Evolutionary conservation across 1,284 basidiomycete species (phyloP).

Genomic region (Ceraceosorus bombacis): DNA sequence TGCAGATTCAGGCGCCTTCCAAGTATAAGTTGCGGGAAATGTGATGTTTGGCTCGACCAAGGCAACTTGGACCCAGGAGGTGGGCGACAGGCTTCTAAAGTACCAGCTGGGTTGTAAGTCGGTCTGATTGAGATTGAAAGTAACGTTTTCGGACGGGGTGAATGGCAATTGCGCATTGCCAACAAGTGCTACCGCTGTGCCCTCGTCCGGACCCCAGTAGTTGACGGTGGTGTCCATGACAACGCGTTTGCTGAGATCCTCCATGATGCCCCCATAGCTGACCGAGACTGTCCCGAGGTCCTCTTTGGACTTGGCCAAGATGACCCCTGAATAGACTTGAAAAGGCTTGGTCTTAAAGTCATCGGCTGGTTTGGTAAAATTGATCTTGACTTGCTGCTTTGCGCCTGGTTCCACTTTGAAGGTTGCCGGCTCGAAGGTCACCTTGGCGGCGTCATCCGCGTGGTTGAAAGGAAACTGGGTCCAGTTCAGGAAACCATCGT

Average conservation of each 20-base stretch:
- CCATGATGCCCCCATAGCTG: conserved; percentile 13
- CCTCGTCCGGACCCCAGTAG: too few relatives aligned
- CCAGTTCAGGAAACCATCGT: conserved; percentile 28
- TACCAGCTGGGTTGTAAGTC: too few relatives aligned
- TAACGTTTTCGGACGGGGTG: too few relatives aligned
- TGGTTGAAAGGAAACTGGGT: conserved; percentile 55
- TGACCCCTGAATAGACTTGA: conserved; percentile 49
- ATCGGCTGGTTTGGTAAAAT: conserved; percentile 53
- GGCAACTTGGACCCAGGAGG: too few relatives aligned
- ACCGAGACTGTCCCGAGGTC: not conserved
- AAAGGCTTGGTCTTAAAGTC: conserved; percentile 54
- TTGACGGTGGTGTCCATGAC: not conserved
- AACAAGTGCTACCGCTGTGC: too few relatives aligned
- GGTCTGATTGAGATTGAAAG: too few relatives aligned
- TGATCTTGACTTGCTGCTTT: conserved; percentile 42
- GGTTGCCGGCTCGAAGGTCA: conserved; percentile 49
- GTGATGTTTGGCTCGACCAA: too few relatives aligned
- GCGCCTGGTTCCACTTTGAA: conserved; percentile 49
- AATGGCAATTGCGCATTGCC: too few relatives aligned
- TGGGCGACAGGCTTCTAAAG: too few relatives aligned
- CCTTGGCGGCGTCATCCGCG: conserved; percentile 51
- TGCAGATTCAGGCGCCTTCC: too few relatives aligned
- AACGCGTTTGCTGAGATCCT: conserved; percentile 21
- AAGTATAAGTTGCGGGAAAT: too few relatives aligned
- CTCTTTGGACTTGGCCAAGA: not conserved